Base-by-base conservation (phyloP, 306 rosid species). In the Elaeagnus macrophylla region DNA sequence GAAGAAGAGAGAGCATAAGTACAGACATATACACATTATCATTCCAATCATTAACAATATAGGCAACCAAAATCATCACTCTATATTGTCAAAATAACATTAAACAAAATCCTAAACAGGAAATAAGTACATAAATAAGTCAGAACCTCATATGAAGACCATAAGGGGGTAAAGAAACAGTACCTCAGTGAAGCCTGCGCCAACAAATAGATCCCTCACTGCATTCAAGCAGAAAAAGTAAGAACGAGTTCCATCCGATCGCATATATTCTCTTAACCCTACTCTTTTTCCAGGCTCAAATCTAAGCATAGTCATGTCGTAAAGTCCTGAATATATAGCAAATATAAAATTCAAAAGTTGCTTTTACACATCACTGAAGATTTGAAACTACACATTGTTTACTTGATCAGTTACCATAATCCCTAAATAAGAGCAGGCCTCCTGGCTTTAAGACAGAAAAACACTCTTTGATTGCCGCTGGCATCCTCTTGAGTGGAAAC, bases 281-380 rank as follows among this genome's bases (percentile, higher is more conserved):
- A 77, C 85, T 71, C 69, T 74, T 75, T 81, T 82, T 47, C 75
- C 76, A 18, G 45, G 62, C 72, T 74, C 79, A 67, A 84, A 88
- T 51, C 96, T 87, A 77, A 84, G 94, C 97, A 91, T 91, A 12
- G 89, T 79, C 97, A 86, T 91, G 76, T 91, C 97, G 65, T 86
- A 91, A 56, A 91, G 93, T 70, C 96, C 97, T 91, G 83, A 48
- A 54, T 64, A 65, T 62, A 19, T 40, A 57, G 36, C 10, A 54
- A 61, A 67, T 40, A 51, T 35, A 55, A 35, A 57, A 20, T 25
- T 39, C 38, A 36, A 58, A 44, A 35, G 35, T 10, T 8, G 17
- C 7, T 12, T 16, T 6, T 16, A 45, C 32, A 36, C 32, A 36
- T 47, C 7, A 43, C 1, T 15, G 14, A 37, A 16, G 20, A 4